phyloP scores from a whole-genome alignment of 176 grass and related monocot genomes.

The Triticum turgidum region DNA sequence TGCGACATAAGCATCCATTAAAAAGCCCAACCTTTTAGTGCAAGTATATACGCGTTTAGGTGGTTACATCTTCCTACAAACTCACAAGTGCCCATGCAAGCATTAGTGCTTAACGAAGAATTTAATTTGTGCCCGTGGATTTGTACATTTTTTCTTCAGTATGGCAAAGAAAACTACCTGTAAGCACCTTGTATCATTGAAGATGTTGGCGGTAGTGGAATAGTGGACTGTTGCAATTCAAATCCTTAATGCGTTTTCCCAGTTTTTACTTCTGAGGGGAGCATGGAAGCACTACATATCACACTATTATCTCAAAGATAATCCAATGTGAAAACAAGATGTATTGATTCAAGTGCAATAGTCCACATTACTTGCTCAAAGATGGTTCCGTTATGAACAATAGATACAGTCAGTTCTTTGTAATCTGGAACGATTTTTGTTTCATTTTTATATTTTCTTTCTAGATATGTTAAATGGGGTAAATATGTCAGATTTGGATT shows the following conservation, averaged over 20 bases:
- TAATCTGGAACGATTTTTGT: background rate
- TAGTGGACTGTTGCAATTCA: background rate
- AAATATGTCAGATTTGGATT: background rate
- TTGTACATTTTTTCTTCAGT: background rate
- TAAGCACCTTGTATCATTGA: background rate
- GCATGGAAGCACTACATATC: background rate
- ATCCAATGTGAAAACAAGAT: background rate
- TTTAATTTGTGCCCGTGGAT: background rate
- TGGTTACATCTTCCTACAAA: slow-evolving; percentile 1
- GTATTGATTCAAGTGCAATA: slow-evolving; percentile 6
- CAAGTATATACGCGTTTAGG: background rate
- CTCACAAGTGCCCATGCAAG: background rate
- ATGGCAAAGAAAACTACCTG: too few species aligned
- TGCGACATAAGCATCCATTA: background rate
- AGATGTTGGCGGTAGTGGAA: background rate
- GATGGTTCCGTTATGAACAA: background rate
- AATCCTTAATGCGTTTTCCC: background rate
- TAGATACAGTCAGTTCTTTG: background rate
- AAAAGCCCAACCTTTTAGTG: background rate
- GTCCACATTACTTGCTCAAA: background rate
- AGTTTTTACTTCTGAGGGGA: background rate
- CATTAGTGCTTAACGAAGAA: background rate
- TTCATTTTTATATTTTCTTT: background rate
- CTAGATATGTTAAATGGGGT: background rate
- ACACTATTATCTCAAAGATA: background rate